Evolutionary conservation across 495 filamentous ascomycete species (phyloP).

Genomic region (Wilcoxina mikolae): DNA sequence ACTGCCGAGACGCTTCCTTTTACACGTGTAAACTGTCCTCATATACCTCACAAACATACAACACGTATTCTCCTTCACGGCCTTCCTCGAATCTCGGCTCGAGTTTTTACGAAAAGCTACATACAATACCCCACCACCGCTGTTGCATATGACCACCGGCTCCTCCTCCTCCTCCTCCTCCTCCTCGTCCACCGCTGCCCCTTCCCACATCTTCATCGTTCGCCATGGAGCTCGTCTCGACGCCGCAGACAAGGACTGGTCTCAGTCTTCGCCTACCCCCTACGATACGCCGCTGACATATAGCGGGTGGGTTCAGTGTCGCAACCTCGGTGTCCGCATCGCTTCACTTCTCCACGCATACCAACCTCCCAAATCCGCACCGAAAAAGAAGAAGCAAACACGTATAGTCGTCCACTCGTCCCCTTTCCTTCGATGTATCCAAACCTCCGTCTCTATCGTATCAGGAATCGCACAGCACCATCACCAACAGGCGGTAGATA

Average conservation of each 20-base stretch:
- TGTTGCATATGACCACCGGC: neutral
- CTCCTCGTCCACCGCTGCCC: slow-evolving; percentile 4
- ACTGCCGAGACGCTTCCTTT: too few species aligned
- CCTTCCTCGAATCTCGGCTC: too few species aligned
- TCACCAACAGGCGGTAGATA: slow-evolving; percentile 25
- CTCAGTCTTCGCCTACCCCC: slow-evolving; percentile 81
- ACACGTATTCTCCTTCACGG: too few species aligned
- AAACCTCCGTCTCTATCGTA: slow-evolving; percentile 80
- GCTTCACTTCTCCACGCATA: slow-evolving; percentile 43
- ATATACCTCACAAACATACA: too few species aligned
- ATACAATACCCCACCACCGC: neutral
- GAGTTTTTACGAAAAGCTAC: too few species aligned
- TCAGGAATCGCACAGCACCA: slow-evolving; percentile 66
- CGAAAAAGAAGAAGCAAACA: slow-evolving; percentile 30
- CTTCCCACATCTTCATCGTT: slow-evolving; percentile 25
- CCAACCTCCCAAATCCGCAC: slow-evolving; percentile 4
- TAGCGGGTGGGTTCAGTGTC: slow-evolving; percentile 78
- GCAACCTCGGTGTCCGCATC: slow-evolving; percentile 64
- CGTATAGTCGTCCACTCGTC: slow-evolving; percentile 74
- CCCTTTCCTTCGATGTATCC: slow-evolving; percentile 81
- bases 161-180: too few species aligned
- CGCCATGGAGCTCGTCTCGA: slow-evolving; percentile 80
- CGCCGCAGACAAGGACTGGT: slow-evolving; percentile 86
- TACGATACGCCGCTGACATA: slow-evolving; percentile 95
- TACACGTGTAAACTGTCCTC: too few species aligned